phyloP scores from a whole-genome alignment of 2,329 filamentous ascomycete genomes.

The Aurifilum marmelostoma region DNA sequence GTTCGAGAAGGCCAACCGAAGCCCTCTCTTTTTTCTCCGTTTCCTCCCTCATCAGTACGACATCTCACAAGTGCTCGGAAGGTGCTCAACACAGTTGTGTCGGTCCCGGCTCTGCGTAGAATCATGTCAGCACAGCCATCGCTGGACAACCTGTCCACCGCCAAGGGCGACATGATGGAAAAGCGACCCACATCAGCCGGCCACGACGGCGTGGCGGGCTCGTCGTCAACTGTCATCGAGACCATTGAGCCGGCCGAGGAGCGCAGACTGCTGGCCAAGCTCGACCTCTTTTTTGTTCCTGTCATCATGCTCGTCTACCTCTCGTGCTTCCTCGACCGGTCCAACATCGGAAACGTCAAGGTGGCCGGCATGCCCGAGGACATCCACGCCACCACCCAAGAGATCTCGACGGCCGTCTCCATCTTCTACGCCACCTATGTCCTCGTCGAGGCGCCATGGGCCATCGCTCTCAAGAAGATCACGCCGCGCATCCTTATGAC shows the following conservation, averaged over 20 bases:
- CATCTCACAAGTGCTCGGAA: no score
- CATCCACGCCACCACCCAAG: constrained; percentile 60
- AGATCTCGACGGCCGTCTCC: constrained; percentile 71
- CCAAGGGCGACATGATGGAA: constrained; percentile 8
- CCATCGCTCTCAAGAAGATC: constrained; percentile 65
- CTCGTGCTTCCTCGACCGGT: constrained; percentile 73
- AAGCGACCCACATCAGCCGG: constrained; percentile 4
- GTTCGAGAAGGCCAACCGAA: not conserved
- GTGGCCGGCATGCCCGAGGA: constrained; percentile 67
- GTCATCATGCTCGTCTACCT: constrained; percentile 72
- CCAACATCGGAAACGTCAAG: constrained; percentile 74
- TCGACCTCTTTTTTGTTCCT: constrained; percentile 67
- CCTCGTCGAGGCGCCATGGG: constrained; percentile 66
- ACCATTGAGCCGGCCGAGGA: constrained; percentile 44
- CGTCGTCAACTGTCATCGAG: not conserved
- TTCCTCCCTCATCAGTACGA: not conserved
- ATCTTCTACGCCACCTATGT: constrained; percentile 70
- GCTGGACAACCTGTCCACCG: constrained; percentile 10
- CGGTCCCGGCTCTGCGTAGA: not conserved
- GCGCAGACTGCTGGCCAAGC: constrained; percentile 63
- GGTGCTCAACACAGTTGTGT: no score
- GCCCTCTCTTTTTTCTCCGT: not conserved
- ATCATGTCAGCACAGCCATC: constrained; percentile 6
- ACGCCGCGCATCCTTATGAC: constrained; percentile 66
- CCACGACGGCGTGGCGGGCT: not conserved